Percentiles rank a stretch among this genome's conserved stretches.
Conservation (phyloP, 73 alveolate species). For the Blepharisma japonicum region DNA sequence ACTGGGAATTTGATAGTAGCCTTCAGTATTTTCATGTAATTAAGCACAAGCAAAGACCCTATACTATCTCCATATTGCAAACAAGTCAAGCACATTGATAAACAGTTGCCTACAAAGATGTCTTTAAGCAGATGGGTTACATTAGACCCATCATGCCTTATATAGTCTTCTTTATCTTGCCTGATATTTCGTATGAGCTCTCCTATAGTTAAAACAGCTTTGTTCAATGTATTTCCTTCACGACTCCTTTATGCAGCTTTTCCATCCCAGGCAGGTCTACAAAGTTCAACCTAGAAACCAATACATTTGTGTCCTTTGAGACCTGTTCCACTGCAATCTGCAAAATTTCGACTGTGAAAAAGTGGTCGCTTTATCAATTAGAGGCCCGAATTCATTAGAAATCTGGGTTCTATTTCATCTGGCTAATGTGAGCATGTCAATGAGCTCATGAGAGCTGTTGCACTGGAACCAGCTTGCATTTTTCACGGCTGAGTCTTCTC, state of each 20-base stretch:
- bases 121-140: constrained; percentile 88
- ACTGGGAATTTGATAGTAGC: constrained; percentile 85
- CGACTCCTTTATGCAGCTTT: constrained; percentile 80
- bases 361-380: constrained; percentile 80
- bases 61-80: constrained; percentile 91
- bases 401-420: constrained; percentile 73
- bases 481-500: constrained; percentile 93
- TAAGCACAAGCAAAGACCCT: constrained; percentile 84
- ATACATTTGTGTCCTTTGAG: constrained; percentile 76
- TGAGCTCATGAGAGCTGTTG: constrained; percentile 79
- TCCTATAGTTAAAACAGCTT: constrained; percentile 57
- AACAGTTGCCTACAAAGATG: constrained; percentile 90
- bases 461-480: constrained; percentile 91
- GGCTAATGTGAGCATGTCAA: constrained; percentile 90
- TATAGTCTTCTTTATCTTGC: constrained; percentile 80
- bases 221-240: constrained; percentile 86
- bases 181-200: constrained; percentile 86
- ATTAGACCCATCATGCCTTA: constrained; percentile 84
- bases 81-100: constrained; percentile 85
- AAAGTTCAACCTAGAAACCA: constrained; percentile 77
- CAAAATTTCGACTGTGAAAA: constrained; percentile 84
- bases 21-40: constrained; percentile 79
- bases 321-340: constrained; percentile 77
- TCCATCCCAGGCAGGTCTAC: constrained; percentile 97
- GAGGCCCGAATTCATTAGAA: constrained; percentile 93